A percentile compares a stretch with the other conserved stretches of the same genome.
Conservation (phyloP, 2,329 filamentous ascomycete genomes). For the Neurospora sp. region DNA sequence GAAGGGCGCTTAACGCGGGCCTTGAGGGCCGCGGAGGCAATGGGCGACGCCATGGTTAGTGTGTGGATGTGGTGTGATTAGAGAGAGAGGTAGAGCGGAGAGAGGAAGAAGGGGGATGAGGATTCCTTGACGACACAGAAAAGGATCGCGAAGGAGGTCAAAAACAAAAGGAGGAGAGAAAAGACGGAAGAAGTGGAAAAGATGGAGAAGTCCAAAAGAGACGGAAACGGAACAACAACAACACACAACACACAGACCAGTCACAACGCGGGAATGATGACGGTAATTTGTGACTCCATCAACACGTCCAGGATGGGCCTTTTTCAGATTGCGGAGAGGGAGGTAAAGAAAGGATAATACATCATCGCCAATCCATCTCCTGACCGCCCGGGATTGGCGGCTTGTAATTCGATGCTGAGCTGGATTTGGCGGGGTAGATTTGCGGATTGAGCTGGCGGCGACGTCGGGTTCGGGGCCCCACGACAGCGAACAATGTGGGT, state of each 20-base stretch:
- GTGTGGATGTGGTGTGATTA: background rate
- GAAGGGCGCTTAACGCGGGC: constrained; percentile 65
- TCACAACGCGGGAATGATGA: background rate
- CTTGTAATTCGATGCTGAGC: background rate
- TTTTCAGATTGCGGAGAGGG: background rate
- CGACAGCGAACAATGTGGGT: background rate
- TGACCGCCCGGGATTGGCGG: background rate
- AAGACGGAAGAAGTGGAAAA: background rate
- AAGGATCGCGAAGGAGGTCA: background rate
- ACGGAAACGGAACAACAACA: background rate
- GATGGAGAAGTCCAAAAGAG: background rate
- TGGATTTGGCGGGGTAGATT: background rate
- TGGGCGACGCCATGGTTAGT: constrained; percentile 34
- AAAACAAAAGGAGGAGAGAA: background rate
- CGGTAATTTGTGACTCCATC: background rate
- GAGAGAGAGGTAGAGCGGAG: constrained; percentile 2
- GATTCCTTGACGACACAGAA: background rate
- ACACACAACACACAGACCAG: background rate
- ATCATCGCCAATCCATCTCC: constrained; percentile 1
- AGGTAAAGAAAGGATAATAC: background rate
- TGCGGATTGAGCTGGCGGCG: background rate
- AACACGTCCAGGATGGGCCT: background rate
- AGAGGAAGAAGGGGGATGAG: background rate
- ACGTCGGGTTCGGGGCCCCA: background rate
- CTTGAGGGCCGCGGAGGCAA: constrained; percentile 65